phyloP scores from a whole-genome alignment of 2,329 filamentous ascomycete species.

The Aphanoascus verrucosus region DNA sequence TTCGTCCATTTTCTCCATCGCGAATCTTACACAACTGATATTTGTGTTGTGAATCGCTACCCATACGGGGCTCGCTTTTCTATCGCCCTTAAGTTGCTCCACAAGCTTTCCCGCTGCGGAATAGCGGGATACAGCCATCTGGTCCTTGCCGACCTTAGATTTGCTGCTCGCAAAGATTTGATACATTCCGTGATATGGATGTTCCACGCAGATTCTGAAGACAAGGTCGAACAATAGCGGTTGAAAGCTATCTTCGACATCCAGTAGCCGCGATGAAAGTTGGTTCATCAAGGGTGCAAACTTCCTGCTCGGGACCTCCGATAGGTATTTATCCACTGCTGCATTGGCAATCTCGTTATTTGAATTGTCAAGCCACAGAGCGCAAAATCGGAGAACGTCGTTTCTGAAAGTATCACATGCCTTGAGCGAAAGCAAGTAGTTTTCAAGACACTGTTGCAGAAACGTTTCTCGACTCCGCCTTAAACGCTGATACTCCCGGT shows the following conservation, averaged over 20 bases:
- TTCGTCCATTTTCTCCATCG: conserved; percentile 41
- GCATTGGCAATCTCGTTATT: conserved; percentile 65
- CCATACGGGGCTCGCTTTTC: conserved; percentile 51
- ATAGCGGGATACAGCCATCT: conserved; percentile 61
- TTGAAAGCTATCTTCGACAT: conserved; percentile 62
- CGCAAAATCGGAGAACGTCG: conserved; percentile 81
- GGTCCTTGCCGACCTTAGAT: conserved; percentile 57
- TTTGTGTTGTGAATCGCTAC: conserved; percentile 62
- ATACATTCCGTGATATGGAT: conserved; percentile 95
- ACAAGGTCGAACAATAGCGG: conserved; percentile 61
- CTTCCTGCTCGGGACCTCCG: conserved; percentile 73
- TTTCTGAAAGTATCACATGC: conserved; percentile 84
- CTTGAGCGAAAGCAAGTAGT: conserved; percentile 74
- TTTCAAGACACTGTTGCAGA: conserved; percentile 78
- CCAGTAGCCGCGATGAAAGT: conserved; percentile 79
- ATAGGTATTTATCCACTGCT: conserved; percentile 59
- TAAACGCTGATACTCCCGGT: conserved; percentile 72
- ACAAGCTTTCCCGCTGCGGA: conserved; percentile 61
- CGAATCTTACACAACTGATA: conserved; percentile 47
- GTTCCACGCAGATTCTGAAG: conserved; percentile 74
- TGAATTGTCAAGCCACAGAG: conserved; percentile 84
- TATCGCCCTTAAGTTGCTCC: conserved; percentile 46
- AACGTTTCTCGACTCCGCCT: conserved; percentile 68
- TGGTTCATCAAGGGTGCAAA: conserved; percentile 93
- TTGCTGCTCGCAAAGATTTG: conserved; percentile 80